Base-by-base conservation (phyloP, 306 rosid species). In the Oxytropis ochrocephala region DNA sequence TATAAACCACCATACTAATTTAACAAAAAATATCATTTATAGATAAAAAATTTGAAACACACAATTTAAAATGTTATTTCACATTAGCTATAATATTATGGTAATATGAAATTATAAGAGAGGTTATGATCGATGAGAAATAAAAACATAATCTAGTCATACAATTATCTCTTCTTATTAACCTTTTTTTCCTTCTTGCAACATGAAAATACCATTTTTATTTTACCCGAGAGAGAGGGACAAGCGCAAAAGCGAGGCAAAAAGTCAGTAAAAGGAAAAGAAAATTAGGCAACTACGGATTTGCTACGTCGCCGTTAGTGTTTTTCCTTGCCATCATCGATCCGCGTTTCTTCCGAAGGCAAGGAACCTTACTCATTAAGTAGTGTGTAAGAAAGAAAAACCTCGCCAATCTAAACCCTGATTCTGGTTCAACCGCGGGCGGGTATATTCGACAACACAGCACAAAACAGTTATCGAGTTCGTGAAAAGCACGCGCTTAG, bases 261-360 rank as follows among this genome's bases (percentile, higher is more conserved):
- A 72, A 58, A 43, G 21, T 6, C 9, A 49, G 8, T n/a, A n/a
- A n/a, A n/a, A n/a, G 8, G 0, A 11, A 39, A 43, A 44, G 1
- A 5, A 59, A 17, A 38, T 10, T 3, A 69, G 3, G 24, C 36
- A 16, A 46, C 35, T 43, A 3, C 24, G 56, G 33, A 10, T 7
- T 27, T 52, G 24, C 56, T 27, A 62, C 44, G 33, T 10, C 13
- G 52, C 36, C 9, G 27, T 53, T 12, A 9, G 42, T 17, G n/a
- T n/a, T n/a, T n/a, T n/a, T n/a, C n/a, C 2, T 55, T 30, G n/a
- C 61, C 16, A 64, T 59, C 16, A 64, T 59, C 51, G 69, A 57
- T 75, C 63, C 75, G 79, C 79, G 80, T 75, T 75, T 66, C 17
- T n/a, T 51, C 47, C 5, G 1, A 16, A 11, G 42, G 24, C 36